These are phyloP conservation scores for Colletotrichum sp. DNA, from an alignment of 2,329 filamentous ascomycete species.

Conservation along the genomic window DNA sequence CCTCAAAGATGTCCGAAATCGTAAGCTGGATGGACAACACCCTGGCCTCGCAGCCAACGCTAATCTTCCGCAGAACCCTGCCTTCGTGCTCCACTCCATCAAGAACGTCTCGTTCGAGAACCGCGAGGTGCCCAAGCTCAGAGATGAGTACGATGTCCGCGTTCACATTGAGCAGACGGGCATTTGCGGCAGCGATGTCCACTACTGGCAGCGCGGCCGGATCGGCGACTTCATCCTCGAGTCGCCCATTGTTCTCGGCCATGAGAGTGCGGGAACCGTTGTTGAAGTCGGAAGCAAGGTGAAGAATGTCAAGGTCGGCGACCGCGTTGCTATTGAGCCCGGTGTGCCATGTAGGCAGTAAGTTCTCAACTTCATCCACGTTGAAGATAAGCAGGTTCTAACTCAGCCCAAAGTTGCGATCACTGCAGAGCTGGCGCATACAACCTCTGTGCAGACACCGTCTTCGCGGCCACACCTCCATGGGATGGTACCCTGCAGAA, in stretches of 20 bases:
- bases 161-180: constrained; percentile 51
- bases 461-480: constrained; percentile 56
- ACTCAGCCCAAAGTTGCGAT: constrained; percentile 37
- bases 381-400: not conserved
- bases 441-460: constrained; percentile 45
- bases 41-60: not conserved
- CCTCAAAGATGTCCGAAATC: not conserved
- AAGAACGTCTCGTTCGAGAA: constrained; percentile 50
- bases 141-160: constrained; percentile 45
- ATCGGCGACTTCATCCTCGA: constrained; percentile 51
- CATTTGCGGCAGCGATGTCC: constrained; percentile 52
- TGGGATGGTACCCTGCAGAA: constrained; percentile 53
- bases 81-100: constrained; percentile 52
- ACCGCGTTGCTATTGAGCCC: constrained; percentile 54
- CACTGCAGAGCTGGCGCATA: constrained; percentile 45
- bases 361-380: not conserved
- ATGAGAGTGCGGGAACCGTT: constrained; percentile 48
- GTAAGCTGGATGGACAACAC: not conserved
- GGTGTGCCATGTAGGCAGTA: constrained; percentile 44
- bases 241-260: constrained; percentile 51
- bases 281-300: constrained; percentile 45
- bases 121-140: constrained; percentile 42
- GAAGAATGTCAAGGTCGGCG: constrained; percentile 45
- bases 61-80: constrained; percentile 39
- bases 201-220: constrained; percentile 51